Evolutionary conservation across 2,329 filamentous ascomycete species (phyloP).

Genomic region (Phoma sp.): DNA sequence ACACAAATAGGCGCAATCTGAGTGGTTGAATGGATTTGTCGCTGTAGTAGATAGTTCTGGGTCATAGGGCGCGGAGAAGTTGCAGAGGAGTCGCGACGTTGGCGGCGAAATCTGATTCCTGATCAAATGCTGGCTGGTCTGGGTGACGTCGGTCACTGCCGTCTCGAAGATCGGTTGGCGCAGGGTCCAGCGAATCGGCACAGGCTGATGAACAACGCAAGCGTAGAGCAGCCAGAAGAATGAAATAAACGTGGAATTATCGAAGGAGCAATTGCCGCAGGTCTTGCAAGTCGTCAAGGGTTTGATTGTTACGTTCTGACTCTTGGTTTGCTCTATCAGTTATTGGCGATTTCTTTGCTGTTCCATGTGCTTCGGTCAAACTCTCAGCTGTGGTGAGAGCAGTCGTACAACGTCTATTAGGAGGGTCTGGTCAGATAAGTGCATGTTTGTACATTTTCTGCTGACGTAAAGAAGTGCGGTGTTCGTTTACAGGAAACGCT

Average conservation of each 20-base stretch:
- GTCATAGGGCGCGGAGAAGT: not conserved
- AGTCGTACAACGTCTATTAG: too few species aligned
- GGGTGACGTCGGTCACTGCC: constrained; percentile 39
- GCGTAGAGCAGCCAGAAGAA: not conserved
- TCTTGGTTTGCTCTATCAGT: constrained; percentile 30
- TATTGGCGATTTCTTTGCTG: constrained; percentile 25
- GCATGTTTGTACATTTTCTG: too few species aligned
- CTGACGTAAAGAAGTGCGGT: not conserved
- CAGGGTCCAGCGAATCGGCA: constrained; percentile 31
- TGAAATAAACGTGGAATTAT: not conserved
- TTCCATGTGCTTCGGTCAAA: constrained; percentile 39
- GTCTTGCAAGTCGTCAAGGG: not conserved
- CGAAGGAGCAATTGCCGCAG: not conserved
- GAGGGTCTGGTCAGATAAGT: too few species aligned
- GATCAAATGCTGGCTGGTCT: constrained; percentile 22
- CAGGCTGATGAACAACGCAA: constrained; percentile 11
- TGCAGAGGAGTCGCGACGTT: constrained; percentile 15
- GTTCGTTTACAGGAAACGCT: not conserved
- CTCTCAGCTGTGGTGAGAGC: too few species aligned
- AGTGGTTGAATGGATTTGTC: not conserved
- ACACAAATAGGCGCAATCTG: constrained; percentile 14
- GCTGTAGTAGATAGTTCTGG: not conserved
- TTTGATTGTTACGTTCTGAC: constrained; percentile 19
- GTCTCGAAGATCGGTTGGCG: constrained; percentile 21
- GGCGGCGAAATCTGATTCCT: constrained; percentile 31